phyloP scores from a whole-genome alignment of 768 basidiomycete species.

The Kwoniella bestiolae region DNA sequence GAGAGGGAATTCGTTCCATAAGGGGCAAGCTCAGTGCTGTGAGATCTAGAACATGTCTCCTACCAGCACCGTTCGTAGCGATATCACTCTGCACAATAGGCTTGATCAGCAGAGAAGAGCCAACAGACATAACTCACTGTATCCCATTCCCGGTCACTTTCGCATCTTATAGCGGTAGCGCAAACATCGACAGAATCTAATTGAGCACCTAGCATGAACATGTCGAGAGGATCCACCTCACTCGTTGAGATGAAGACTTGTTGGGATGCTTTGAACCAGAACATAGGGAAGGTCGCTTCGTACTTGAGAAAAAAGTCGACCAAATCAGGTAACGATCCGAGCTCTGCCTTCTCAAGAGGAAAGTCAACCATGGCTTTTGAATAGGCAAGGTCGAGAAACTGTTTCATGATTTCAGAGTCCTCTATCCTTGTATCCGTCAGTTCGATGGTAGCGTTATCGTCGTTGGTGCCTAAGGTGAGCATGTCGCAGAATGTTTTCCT shows the following conservation, averaged over 20 bases:
- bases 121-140: too few species aligned
- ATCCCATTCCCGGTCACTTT: too few species aligned
- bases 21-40: neutral
- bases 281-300: neutral
- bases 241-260: neutral
- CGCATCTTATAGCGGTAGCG: neutral
- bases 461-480: neutral
- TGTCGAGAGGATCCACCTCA: neutral
- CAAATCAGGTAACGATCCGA: neutral
- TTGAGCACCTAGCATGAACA: neutral
- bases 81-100: too few species aligned
- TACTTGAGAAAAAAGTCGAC: neutral
- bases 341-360: neutral
- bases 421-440: neutral
- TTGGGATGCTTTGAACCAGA: neutral
- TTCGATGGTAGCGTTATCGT: neutral
- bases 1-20: neutral
- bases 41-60: neutral
- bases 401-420: neutral
- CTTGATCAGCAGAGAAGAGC: too few species aligned
- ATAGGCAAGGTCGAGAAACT: neutral
- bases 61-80: neutral
- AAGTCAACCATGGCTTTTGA: neutral
- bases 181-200: conserved; percentile 1
- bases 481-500: neutral